Percentiles rank a stretch among this genome's conserved stretches.
Conservation (phyloP, 306 rosid species). For the Dicorynia guianensis region DNA sequence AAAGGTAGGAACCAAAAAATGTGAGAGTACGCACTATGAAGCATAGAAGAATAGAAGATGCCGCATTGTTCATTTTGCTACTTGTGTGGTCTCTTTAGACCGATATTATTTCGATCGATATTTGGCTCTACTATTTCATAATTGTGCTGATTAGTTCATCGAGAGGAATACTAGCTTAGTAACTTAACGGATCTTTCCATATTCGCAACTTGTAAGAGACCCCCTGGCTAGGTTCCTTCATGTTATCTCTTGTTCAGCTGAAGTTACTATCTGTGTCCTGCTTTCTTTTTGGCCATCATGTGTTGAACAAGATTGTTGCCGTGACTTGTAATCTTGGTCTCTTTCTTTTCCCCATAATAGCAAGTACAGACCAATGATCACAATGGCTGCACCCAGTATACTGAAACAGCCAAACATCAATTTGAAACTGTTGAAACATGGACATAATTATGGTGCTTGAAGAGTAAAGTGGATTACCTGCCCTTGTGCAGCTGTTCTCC, state of each 20-base stretch:
- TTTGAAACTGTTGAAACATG: neutral
- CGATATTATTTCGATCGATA: too few species aligned
- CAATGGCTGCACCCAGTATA: conserved; percentile 51
- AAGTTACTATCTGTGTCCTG: neutral
- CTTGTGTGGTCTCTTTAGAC: too few species aligned
- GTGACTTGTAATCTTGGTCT: conserved; percentile 40
- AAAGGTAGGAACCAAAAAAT: too few species aligned
- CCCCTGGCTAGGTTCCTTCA: neutral
- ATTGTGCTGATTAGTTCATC: neutral
- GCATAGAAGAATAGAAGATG: too few species aligned
- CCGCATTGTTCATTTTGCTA: too few species aligned
- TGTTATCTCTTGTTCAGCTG: conserved; percentile 4
- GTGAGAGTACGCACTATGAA: too few species aligned
- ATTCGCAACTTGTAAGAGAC: neutral
- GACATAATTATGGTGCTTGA: conserved; percentile 17
- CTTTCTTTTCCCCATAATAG: conserved; percentile 58
- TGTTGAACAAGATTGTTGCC: conserved; percentile 12
- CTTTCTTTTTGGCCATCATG: conserved; percentile 17
- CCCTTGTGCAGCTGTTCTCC: conserved; percentile 50
- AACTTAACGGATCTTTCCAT: neutral
- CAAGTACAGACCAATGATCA: conserved; percentile 51
- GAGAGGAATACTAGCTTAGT: neutral
- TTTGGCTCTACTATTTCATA: too few species aligned
- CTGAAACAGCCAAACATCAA: conserved; percentile 36
- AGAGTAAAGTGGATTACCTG: conserved; percentile 41